Conservation (phyloP, 2,329 filamentous ascomycete species). For the Parastagonospora nodorum region DNA sequence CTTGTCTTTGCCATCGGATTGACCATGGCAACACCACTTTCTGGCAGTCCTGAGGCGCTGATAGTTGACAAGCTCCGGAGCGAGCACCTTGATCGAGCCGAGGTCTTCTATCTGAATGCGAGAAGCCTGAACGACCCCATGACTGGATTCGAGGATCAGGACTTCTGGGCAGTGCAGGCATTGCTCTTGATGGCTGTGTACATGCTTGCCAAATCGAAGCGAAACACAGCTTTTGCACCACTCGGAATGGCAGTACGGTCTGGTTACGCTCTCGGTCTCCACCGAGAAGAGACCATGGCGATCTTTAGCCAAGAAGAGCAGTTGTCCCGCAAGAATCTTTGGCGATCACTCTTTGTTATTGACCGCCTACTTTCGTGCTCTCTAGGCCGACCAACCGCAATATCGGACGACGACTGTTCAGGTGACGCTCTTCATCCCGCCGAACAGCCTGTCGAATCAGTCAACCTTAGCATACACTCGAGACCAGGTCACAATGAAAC, state of each 20-base stretch:
- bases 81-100: constrained; percentile 59
- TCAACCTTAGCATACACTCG: constrained; percentile 14
- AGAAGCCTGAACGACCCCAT: constrained; percentile 57
- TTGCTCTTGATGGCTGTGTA: constrained; percentile 68
- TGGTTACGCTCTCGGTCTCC: constrained; percentile 66
- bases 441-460: constrained; percentile 28
- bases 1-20: constrained; percentile 68
- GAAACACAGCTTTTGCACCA: constrained; percentile 67
- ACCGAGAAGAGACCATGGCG: constrained; percentile 63
- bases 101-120: constrained; percentile 66
- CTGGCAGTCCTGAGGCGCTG: constrained; percentile 55
- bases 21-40: constrained; percentile 60
- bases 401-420: constrained; percentile 67
- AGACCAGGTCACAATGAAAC: constrained; percentile 37
- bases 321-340: constrained; percentile 61
- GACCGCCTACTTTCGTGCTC: constrained; percentile 68
- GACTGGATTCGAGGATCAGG: constrained; percentile 63
- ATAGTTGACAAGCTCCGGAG: constrained; percentile 59
- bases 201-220: constrained; percentile 64
- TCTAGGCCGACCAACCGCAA: constrained; percentile 65
- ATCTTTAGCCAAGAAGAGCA: constrained; percentile 58
- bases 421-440: constrained; percentile 49
- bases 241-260: constrained; percentile 66
- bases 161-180: constrained; percentile 69
- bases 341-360: constrained; percentile 68